These are phyloP conservation scores for Sarocladium brachiariae DNA, from an alignment of 2,329 filamentous ascomycete species.

Conservation along the genomic window DNA sequence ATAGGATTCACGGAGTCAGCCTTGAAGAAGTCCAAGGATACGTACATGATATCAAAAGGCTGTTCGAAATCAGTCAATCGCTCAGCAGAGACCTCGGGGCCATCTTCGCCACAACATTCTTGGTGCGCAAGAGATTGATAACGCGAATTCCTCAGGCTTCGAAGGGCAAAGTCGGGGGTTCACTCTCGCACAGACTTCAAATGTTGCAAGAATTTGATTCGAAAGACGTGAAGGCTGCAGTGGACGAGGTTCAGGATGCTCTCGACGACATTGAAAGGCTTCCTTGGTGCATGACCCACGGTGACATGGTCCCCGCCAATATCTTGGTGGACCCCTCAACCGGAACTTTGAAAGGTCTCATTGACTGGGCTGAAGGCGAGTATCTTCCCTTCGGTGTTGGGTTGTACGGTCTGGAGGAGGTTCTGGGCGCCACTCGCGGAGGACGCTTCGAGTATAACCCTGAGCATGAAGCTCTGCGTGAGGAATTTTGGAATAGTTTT, in stretches of 20 bases:
- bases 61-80: not conserved
- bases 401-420: constrained; percentile 53
- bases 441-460: constrained; percentile 36
- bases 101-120: constrained; percentile 34
- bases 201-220: constrained; percentile 29
- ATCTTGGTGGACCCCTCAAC: constrained; percentile 42
- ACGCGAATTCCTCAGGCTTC: not conserved
- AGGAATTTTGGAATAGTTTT: constrained; percentile 41
- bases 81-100: constrained; percentile 35
- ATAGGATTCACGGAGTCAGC: constrained; percentile 33
- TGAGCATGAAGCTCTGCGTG: constrained; percentile 34
- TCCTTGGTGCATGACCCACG: constrained; percentile 53
- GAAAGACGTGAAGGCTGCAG: constrained; percentile 22
- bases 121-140: constrained; percentile 4
- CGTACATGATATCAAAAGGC: not conserved
- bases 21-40: constrained; percentile 17
- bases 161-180: constrained; percentile 32
- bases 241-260: constrained; percentile 19
- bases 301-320: constrained; percentile 52
- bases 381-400: constrained; percentile 52
- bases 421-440: constrained; percentile 41
- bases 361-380: constrained; percentile 62
- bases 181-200: constrained; percentile 32
- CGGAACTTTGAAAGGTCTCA: constrained; percentile 42
- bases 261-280: constrained; percentile 32